Evolutionary conservation across 179 eudicot species (phyloP), one percentile per base, ranked within the genome.

Genomic region (Spergularia azorica): DNA sequence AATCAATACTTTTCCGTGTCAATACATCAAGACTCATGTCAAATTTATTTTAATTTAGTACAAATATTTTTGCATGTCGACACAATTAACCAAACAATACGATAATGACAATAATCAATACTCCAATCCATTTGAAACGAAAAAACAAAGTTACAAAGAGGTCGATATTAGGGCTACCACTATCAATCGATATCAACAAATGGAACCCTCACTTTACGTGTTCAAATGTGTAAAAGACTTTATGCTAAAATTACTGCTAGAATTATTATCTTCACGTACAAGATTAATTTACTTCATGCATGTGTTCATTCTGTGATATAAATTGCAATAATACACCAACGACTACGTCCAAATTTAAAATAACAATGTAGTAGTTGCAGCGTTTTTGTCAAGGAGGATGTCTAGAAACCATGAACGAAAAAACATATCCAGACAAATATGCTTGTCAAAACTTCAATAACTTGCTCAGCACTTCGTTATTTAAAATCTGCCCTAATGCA

Each of bases 281-380:
- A 76, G 80, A 50, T 75, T 3, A 5, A 52, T 39, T 36, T 21
- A 14, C n/a, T 39, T 9, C 58, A 20, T 50, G 16, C 43, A 52
- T 63, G 70, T 59, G 54, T 26, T n/a, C 46, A 38, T 38, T 11
- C 7, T 3, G 11, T 26, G 20, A 16, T 59, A 67, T 60, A 62
- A 32, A 70, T 15, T 21, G n/a, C 64, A 71, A 76, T 80, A 70
- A 71, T 76, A 64, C 55, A 65, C 8, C 50, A 57, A 70, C 36
- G 83, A 81, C 83, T 52, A 6, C 11, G 55, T 80, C 83, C 64
- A 59, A n/a, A n/a, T n/a, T n/a, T n/a, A n/a, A 38, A 72, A 59
- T 65, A 55, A 20, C 32, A 64, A 36, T 43, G 81, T 55, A 78
- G 81, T 80, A 76, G 83, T 80, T 80, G 77, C 41, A 18, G 62